Base-by-base conservation (phyloP, 1,139 yeast genomes). In the Komagataea norvegica region DNA sequence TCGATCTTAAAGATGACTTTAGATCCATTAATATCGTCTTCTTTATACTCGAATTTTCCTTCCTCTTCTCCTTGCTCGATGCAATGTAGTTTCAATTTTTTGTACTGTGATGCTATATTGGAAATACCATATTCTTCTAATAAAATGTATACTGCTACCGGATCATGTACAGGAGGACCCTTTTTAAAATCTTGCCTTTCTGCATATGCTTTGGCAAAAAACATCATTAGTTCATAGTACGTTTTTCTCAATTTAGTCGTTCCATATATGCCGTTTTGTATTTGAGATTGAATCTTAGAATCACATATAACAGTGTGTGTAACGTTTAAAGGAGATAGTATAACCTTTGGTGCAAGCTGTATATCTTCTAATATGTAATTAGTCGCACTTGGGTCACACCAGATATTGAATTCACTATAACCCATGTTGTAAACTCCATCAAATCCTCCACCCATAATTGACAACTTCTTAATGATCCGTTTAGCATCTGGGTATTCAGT, bases 121-220 rank as follows among this genome's bases (percentile, higher is more conserved):
- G 22, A 15, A 10, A 33, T 5, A 0, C 41, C 46, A 20, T 47
- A 46, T 24, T 37, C 46, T 20, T 80, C 76, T 31, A 83, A 56
- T 19, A 83, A 54, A 1, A 75, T 74, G 36, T 72, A 77, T 3
- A 84, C 65, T 0, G 95, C 86, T 31, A 84, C 61, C 0, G 95
- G 93, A 54, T 86, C 95, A 57, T 87, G 95, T 2, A 85, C 69
- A 1, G 93, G 89, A 1, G 94, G 91, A 0, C 94, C 93, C 3
- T 57, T 49, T 4, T 43, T 51, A 46, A 72, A 68, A 3, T 70
- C 74, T 49, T 67, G 70, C n/a, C 56, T 60, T 16, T 56, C 54
- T 36, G 59, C 61, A 55, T 76, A 79, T 9, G 73, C 55, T 21
- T 61, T 61, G 3, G 70, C 70, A 54, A 78, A 81, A 52, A 69